These are phyloP conservation scores for Kwoniella heveanensis DNA, from an alignment of 768 basidiomycete genomes.

Conservation along the genomic window DNA sequence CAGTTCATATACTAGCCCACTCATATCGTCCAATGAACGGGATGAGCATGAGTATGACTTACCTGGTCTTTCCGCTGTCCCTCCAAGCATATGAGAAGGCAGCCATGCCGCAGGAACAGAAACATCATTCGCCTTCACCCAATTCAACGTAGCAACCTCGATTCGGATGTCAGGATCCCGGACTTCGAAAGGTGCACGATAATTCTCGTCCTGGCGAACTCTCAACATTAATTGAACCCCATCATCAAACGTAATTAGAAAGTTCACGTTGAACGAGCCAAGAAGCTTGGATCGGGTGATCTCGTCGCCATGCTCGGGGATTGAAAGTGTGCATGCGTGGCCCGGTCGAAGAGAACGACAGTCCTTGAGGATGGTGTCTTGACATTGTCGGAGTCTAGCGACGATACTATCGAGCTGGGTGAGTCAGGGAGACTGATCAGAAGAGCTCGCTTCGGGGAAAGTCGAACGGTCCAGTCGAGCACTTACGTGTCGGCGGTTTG, in stretches of 20 bases:
- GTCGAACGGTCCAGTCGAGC: too few species aligned
- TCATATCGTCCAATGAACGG: background rate
- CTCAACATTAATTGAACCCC: conserved; percentile 11
- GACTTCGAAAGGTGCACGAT: background rate
- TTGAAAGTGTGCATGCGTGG: background rate
- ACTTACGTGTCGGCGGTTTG: too few species aligned
- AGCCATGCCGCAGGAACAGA: conserved; percentile 10
- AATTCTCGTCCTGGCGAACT: background rate
- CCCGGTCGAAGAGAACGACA: too few species aligned
- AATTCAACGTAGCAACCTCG: conserved; percentile 8
- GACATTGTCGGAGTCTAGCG: too few species aligned
- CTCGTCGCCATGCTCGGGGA: conserved; percentile 1
- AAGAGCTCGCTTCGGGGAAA: too few species aligned
- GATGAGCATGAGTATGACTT: background rate
- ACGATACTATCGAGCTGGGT: too few species aligned
- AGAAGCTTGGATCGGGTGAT: background rate
- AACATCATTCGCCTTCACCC: conserved; percentile 2
- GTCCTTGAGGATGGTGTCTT: too few species aligned
- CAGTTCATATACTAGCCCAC: too few species aligned
- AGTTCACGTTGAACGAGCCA: conserved; percentile 8
- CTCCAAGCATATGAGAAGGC: conserved; percentile 3
- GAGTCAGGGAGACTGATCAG: too few species aligned
- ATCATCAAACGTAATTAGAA: conserved; percentile 14
- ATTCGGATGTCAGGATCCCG: background rate
- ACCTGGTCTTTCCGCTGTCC: too few species aligned